Base-by-base conservation (phyloP, 768 basidiomycete genomes). In the Calvatia gigantea region DNA sequence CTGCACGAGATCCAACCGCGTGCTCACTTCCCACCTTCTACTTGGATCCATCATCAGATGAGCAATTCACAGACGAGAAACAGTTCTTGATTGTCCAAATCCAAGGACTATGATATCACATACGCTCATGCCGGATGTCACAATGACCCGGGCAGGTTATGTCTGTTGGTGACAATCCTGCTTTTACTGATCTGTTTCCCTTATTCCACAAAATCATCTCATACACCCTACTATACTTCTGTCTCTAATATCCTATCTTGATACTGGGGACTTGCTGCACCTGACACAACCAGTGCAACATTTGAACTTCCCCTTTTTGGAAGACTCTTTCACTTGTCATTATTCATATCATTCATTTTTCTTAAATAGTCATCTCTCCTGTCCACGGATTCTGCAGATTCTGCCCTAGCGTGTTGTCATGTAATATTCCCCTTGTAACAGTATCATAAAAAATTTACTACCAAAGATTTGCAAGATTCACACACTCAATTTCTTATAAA, bases 31-130 rank as follows among this genome's bases (percentile, higher is more conserved):
- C 1, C 17, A 12, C 2, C 14, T n/a, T 23, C 12, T 4, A 5
- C 25, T 3, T 19, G 41, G 21, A 21, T 21, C 19, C 4, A 3
- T 15, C 21, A 32, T 23, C 62, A 91, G 94, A 98, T 71, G 96
- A 97, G 67, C 94, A 98, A 75, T 98, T 96, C 72, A 94, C 84
- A 62, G 93, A 98, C 69, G 94, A 98, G 81, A 98, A 98, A 67
- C 91, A 94, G 62, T 98, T 96, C 76, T 79, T 97, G 64, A 92
- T 98, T 61, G 86, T 85, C 28, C 94, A 98, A 73, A 96, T 94
- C 58, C 87, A 92, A 72, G 79, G 75, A 53, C 81, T 93, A 56
- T 93, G 72, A 75, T 42, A 32, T n/a, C 23, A 29, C 17, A n/a
- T n/a, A n/a, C n/a, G n/a, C n/a, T n/a, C n/a, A n/a, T n/a, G n/a